Evolutionary conservation across 768 basidiomycete genomes (phyloP).

Genomic region (Tremella mesenterica): DNA sequence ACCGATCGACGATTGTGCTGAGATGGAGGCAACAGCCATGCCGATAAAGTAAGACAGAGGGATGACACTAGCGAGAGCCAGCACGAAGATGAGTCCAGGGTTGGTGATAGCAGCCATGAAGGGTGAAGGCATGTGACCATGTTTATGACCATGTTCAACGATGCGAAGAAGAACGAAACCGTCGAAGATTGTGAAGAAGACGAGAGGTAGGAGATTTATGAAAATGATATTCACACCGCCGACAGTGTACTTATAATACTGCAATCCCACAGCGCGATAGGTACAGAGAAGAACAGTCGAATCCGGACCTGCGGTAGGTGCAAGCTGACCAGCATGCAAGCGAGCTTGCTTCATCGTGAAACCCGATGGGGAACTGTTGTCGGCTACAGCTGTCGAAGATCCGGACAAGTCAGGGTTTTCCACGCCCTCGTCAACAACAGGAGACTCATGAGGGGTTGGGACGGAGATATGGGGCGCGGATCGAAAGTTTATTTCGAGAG

Average conservation of each 20-base stretch:
- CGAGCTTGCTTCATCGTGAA: slow-evolving; percentile 61
- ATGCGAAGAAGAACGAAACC: slow-evolving; percentile 69
- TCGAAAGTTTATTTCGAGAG: slow-evolving; percentile 83
- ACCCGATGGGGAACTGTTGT: slow-evolving; percentile 46
- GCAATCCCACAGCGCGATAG: slow-evolving; percentile 76
- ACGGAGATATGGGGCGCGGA: slow-evolving; percentile 65
- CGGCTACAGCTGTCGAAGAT: slow-evolving; percentile 11
- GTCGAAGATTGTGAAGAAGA: slow-evolving; percentile 94
- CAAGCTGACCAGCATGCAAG: slow-evolving; percentile 75
- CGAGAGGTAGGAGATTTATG: slow-evolving; percentile 83
- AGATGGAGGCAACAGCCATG: slow-evolving; percentile 98
- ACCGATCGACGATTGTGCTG: slow-evolving; percentile 95
- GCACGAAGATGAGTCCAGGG: slow-evolving; percentile 68
- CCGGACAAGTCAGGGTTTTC: slow-evolving; percentile 1
- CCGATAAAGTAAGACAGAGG: slow-evolving; percentile 98
- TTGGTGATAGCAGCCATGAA: slow-evolving; percentile 64
- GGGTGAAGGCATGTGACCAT: slow-evolving; percentile 55
- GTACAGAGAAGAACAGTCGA: slow-evolving; percentile 90
- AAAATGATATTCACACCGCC: slow-evolving; percentile 98
- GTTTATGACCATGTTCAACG: slow-evolving; percentile 56
- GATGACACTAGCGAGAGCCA: slow-evolving; percentile 82
- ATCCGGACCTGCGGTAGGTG: slow-evolving; percentile 64
- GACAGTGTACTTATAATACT: slow-evolving; percentile 98
- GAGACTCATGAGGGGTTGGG: slow-evolving; percentile 30
- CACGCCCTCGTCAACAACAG: slow-evolving; percentile 14